phyloP scores from a whole-genome alignment of 2,329 filamentous ascomycete genomes.

The Claviceps sorghi region DNA sequence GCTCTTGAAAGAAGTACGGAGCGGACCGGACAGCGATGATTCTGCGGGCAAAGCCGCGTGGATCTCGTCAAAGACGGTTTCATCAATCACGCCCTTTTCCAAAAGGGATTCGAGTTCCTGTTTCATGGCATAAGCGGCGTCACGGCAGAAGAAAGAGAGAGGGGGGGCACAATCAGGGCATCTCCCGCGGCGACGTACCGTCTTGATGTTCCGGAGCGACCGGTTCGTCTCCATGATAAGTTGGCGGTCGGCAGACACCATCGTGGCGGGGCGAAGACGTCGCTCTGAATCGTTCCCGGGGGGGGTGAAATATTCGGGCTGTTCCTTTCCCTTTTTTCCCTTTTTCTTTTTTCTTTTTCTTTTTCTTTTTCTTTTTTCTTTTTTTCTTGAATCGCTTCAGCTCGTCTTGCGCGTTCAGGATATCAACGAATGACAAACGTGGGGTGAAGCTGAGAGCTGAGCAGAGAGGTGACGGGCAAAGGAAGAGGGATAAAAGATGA shows the following conservation, averaged over 20 bases:
- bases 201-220: slow-evolving; percentile 76
- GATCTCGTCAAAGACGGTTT: slow-evolving; percentile 61
- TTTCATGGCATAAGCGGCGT: background rate
- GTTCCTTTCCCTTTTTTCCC: background rate
- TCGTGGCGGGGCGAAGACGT: slow-evolving; percentile 13
- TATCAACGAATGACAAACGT: background rate
- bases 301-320: background rate
- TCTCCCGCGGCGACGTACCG: slow-evolving; percentile 29
- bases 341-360: background rate
- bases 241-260: slow-evolving; percentile 39
- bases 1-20: slow-evolving; percentile 23
- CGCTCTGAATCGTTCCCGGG: background rate
- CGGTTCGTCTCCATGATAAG: slow-evolving; percentile 59
- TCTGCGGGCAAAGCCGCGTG: slow-evolving; percentile 60
- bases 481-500: background rate
- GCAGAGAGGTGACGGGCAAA: background rate
- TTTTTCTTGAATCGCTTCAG: too few relatives aligned
- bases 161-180: too few relatives aligned
- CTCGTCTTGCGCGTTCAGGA: background rate
- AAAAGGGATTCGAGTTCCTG: slow-evolving; percentile 85
- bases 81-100: slow-evolving; percentile 65
- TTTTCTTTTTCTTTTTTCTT: background rate
- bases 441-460: background rate
- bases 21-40: slow-evolving; percentile 38
- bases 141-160: too few relatives aligned